Conservation (phyloP, 2,329 filamentous ascomycete species). For the Cytospora leucostoma region DNA sequence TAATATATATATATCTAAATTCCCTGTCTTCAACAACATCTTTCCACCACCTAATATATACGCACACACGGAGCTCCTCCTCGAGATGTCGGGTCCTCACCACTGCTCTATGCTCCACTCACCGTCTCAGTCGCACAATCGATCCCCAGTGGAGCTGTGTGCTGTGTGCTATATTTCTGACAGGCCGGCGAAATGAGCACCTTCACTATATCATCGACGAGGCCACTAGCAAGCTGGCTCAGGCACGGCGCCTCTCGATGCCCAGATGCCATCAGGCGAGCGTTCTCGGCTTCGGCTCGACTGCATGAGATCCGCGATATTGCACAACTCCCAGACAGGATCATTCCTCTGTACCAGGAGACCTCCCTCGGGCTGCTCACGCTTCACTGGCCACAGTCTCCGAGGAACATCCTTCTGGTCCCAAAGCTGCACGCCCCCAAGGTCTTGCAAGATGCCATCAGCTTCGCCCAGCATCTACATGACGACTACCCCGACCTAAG, state of each 20-base stretch:
- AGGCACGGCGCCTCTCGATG: background rate
- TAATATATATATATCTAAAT: too few relatives aligned
- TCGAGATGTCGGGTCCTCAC: slow-evolving; percentile 24
- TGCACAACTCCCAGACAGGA: slow-evolving; percentile 53
- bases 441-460: slow-evolving; percentile 54
- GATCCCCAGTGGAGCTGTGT: slow-evolving; percentile 6
- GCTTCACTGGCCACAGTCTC: slow-evolving; percentile 56
- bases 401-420: slow-evolving; percentile 58
- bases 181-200: slow-evolving; percentile 16
- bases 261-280: slow-evolving; percentile 29
- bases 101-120: background rate
- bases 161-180: background rate
- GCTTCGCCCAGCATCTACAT: slow-evolving; percentile 70
- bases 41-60: background rate
- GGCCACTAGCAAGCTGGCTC: slow-evolving; percentile 16
- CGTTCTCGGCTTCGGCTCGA: slow-evolving; percentile 51
- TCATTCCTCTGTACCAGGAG: slow-evolving; percentile 66
- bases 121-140: slow-evolving; percentile 5
- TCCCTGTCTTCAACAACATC: too few relatives aligned
- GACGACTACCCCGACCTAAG: slow-evolving; percentile 78
- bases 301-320: slow-evolving; percentile 53
- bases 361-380: slow-evolving; percentile 54
- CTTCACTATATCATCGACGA: slow-evolving; percentile 8
- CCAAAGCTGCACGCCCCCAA: slow-evolving; percentile 59
- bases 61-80: background rate